Percentiles rank a stretch among this genome's conserved stretches.
Conservation (phyloP, 129 eudicot species). For the Kitagawia praeruptora region DNA sequence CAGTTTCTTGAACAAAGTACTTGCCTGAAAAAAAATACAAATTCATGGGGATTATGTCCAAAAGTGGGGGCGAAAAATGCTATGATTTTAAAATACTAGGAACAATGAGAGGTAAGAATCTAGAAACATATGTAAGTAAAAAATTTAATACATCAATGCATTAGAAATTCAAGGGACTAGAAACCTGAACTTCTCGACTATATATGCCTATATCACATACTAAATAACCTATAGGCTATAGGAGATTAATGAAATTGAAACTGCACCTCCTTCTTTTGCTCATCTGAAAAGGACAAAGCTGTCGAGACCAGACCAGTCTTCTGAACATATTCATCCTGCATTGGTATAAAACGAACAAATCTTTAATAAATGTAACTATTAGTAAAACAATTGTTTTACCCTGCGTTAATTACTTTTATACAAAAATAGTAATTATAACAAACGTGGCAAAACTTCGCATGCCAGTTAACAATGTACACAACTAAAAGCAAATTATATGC, state of each 20-base stretch:
- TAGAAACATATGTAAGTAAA: not conserved
- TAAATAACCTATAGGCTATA: not conserved
- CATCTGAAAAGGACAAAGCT: conserved; percentile 68
- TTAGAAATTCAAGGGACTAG: not conserved
- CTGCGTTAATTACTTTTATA: not conserved
- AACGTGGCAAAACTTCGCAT: not conserved
- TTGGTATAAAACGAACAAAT: not conserved
- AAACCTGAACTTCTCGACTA: not conserved
- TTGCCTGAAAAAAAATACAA: conserved; percentile 46
- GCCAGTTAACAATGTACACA: not conserved
- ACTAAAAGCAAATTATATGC: not conserved
- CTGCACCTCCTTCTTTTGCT: conserved; percentile 74
- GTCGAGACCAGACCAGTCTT: conserved; percentile 76
- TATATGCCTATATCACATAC: not conserved
- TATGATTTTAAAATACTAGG: not conserved
- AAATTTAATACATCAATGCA: not conserved
- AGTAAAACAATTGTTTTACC: not conserved
- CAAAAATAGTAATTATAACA: not conserved
- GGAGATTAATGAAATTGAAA: not conserved
- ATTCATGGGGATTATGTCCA: not conserved
- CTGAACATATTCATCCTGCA: conserved; percentile 88
- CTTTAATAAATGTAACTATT: not conserved
- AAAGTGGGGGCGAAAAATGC: not conserved
- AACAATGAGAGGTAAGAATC: not conserved
- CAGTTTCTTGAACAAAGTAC: conserved; percentile 56